These are phyloP conservation scores for Juncus inflexus DNA, from an alignment of 176 grass and related monocot species.

Conservation along the genomic window DNA sequence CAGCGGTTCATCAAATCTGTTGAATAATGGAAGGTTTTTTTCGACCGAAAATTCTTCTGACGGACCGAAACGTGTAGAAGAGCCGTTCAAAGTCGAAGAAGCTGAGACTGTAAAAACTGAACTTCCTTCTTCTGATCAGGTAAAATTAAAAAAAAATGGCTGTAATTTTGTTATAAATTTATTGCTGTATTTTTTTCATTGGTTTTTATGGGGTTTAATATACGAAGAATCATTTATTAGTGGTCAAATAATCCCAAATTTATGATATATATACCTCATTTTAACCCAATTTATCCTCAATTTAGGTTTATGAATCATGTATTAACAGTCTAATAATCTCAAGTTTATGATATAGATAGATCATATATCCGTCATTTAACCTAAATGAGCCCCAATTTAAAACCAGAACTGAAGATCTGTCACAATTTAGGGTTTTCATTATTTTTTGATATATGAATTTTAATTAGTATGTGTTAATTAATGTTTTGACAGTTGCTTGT, in stretches of 20 bases:
- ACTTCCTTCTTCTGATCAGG: constrained; percentile 62
- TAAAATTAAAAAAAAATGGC: constrained; percentile 6
- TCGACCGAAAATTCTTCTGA: constrained; percentile 35
- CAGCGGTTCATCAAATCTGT: constrained; percentile 32
- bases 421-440: not conserved
- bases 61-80: constrained; percentile 35
- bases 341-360: not conserved
- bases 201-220: too few relatives aligned
- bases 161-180: not conserved
- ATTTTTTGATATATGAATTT: not conserved
- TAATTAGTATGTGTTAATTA: not conserved
- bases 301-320: not conserved
- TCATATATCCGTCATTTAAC: not conserved
- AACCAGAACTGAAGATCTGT: not conserved
- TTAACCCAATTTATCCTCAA: constrained; percentile 8
- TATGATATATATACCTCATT: not conserved
- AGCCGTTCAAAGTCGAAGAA: constrained; percentile 79
- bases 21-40: constrained; percentile 46
- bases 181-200: too few relatives aligned
- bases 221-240: too few relatives aligned
- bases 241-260: not conserved
- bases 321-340: not conserved
- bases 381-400: not conserved
- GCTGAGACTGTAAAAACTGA: constrained; percentile 49
- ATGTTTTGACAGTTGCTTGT: constrained; percentile 54